Evolutionary conservation across 257 asterid species (phyloP).

Genomic region (Jaltomata sinuosa): DNA sequence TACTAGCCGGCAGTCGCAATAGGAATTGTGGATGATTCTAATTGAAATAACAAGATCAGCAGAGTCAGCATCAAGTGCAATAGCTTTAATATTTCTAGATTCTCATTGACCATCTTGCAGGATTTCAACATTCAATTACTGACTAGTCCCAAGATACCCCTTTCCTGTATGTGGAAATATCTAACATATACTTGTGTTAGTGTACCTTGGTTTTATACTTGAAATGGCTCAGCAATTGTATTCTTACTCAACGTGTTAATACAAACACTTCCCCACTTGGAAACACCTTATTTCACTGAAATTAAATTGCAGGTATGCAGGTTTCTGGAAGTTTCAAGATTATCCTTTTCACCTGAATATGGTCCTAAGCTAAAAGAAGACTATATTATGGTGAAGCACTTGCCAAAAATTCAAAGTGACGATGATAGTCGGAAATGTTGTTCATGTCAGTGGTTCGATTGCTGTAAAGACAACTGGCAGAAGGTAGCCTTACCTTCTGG

Average conservation of each 20-base stretch:
- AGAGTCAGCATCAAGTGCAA: neutral
- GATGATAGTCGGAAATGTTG: conserved; percentile 44
- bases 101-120: neutral
- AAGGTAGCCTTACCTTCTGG: conserved; percentile 44
- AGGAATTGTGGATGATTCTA: neutral
- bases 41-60: neutral
- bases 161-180: neutral
- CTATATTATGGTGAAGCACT: conserved; percentile 80
- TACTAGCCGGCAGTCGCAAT: neutral
- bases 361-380: conserved; percentile 96
- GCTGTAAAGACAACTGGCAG: conserved; percentile 96
- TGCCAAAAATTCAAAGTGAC: conserved; percentile 35
- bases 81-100: neutral
- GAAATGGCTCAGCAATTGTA: neutral
- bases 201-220: neutral
- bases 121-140: neutral
- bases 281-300: neutral
- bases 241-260: neutral
- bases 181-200: neutral
- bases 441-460: conserved; percentile 60
- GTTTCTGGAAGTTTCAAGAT: conserved; percentile 80
- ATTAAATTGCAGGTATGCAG: conserved; percentile 59
- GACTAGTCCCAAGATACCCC: neutral
- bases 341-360: conserved; percentile 88
- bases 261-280: neutral